Evolutionary conservation across 2,329 filamentous ascomycete genomes (phyloP).

Genomic region (Tolypocladium ovalisporum): DNA sequence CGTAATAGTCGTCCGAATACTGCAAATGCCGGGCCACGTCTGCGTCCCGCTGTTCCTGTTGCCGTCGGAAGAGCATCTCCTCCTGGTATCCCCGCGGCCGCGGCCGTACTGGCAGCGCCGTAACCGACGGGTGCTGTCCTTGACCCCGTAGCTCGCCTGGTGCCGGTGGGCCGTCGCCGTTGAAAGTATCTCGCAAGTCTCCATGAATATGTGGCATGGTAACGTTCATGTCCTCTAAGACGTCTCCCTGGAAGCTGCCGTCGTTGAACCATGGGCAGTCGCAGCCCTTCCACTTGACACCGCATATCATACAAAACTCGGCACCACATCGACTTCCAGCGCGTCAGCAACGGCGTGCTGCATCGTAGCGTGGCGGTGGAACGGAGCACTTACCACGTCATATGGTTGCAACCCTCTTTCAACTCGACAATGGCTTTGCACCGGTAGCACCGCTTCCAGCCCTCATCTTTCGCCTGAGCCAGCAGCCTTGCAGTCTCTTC

Average conservation of each 20-base stretch:
- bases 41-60: conserved; percentile 36
- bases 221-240: conserved; percentile 40
- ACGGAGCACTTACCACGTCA: conserved; percentile 57
- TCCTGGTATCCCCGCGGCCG: conserved; percentile 30
- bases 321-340: conserved; percentile 57
- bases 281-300: conserved; percentile 70
- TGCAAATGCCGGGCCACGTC: conserved; percentile 16
- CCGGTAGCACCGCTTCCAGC: conserved; percentile 66
- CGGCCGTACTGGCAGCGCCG: conserved; percentile 12
- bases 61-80: conserved; percentile 31
- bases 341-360: neutral
- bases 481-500: conserved; percentile 54
- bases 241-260: conserved; percentile 41
- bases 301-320: conserved; percentile 83
- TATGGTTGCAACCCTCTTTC: conserved; percentile 77
- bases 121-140: conserved; percentile 3
- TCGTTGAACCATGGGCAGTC: conserved; percentile 74
- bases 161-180: conserved; percentile 13
- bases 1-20: conserved; percentile 24
- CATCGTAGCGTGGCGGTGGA: neutral
- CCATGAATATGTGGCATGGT: conserved; percentile 24
- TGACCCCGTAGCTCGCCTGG: conserved; percentile 17
- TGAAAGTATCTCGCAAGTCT: conserved; percentile 8
- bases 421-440: conserved; percentile 68
- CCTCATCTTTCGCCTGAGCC: conserved; percentile 52